Base-by-base conservation (phyloP, 2,329 filamentous ascomycete species). In the Setomelanomma holmii region DNA sequence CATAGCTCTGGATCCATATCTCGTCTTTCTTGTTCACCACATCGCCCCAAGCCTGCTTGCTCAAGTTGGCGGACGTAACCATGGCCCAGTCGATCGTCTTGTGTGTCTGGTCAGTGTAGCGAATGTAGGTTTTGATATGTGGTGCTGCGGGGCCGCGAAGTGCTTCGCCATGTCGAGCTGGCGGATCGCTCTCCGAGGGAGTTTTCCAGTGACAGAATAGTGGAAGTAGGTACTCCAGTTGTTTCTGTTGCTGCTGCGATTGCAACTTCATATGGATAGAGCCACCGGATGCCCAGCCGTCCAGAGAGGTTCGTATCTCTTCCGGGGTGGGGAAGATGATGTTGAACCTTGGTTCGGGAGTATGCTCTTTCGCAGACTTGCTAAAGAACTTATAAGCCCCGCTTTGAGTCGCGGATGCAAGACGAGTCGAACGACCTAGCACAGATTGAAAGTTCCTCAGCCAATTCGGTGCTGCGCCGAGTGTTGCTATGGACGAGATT, bases 41-140 rank as follows among this genome's bases (percentile, higher is more conserved):
- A 33, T 89, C 86, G 1, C 92, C 92, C 93, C 92, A 96, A 0
- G 92, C 92, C 74, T 96, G 91, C 55, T 88, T 93, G 1, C 90
- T 95, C 2, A 96, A 73, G 62, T 96, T 96, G n/a, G 92, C 91
- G n/a, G 90, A 95, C 0, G 91, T 96, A 2, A 96, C 72, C 58
- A 96, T 80, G 1, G 90, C 91, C 93, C 92, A 96, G 67, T 95
- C 89, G 34, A 96, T 86, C 0, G 75, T 73, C 1, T 64, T 69
- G 16, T 76, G 66, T n/a, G 71, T 23, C 1, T 45, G 27, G 43
- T 79, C 70, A n/a, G 48, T 51, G 63, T 82, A 92, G 4, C 89
- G 85, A 39, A 93, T 86, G 66, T 95, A 96, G 0, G 91, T 96
- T 72, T 96, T 96, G 69, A 96, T 89, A 63, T 96, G 92, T 0